These are phyloP conservation scores for Thermochaetoides thermophila DNA, from an alignment of 495 filamentous ascomycete genomes.

Conservation along the genomic window DNA sequence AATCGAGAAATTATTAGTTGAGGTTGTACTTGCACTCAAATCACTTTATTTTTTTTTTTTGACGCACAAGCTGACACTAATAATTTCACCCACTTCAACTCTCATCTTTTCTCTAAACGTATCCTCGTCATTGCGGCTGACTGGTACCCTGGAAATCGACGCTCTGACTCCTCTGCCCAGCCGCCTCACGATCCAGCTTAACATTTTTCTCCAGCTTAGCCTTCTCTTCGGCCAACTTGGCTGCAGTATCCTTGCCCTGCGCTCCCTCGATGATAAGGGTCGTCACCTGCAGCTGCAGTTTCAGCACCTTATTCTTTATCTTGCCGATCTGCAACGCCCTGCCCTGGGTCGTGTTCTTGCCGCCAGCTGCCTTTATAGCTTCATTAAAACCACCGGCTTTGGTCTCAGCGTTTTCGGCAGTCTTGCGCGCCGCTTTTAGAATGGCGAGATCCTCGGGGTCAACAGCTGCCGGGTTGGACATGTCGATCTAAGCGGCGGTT, in stretches of 20 bases:
- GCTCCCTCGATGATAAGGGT: slow-evolving; percentile 21
- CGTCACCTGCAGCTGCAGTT: slow-evolving; percentile 29
- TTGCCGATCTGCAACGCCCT: slow-evolving; percentile 31
- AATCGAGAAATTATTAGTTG: no score
- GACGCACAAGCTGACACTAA: no score
- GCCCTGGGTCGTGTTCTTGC: slow-evolving; percentile 14
- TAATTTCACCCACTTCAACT: no score
- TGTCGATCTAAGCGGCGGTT: slow-evolving; percentile 19
- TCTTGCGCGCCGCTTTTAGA: slow-evolving; percentile 23
- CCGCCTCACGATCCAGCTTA: slow-evolving; percentile 21
- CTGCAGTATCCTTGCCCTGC: slow-evolving; percentile 20
- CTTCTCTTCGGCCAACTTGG: slow-evolving; percentile 21
- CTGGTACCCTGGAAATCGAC: slow-evolving; percentile 19
- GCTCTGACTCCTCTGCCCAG: slow-evolving; percentile 18
- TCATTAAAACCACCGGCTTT: slow-evolving; percentile 27
- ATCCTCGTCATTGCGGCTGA: slow-evolving; percentile 2
- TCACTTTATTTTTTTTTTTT: no score
- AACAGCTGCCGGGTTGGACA: slow-evolving; percentile 21
- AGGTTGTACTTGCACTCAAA: no score
- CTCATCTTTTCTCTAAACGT: not conserved
- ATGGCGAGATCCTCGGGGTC: slow-evolving; percentile 22
- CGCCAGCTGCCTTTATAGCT: slow-evolving; percentile 26
- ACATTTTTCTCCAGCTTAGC: slow-evolving; percentile 35
- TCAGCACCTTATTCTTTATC: slow-evolving; percentile 42
- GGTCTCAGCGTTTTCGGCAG: slow-evolving; percentile 26